Percentiles rank a stretch among this genome's conserved stretches.
Evolutionary conservation across 768 basidiomycete genomes (phyloP).

Genomic region (Boletellus emodensis): DNA sequence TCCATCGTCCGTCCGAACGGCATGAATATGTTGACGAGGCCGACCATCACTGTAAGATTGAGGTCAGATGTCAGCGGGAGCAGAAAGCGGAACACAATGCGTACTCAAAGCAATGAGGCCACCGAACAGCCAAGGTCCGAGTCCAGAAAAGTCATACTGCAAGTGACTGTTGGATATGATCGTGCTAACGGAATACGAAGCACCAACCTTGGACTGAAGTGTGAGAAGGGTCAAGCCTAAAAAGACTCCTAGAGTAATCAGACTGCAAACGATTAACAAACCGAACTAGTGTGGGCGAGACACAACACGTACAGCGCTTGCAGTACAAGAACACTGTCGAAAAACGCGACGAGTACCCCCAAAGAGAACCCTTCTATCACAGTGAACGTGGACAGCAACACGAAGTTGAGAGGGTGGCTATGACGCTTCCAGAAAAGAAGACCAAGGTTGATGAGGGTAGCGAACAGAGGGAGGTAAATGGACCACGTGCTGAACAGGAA

Average conservation of each 20-base stretch:
- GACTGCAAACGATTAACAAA: slow-evolving; percentile 34
- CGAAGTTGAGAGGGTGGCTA: slow-evolving; percentile 81
- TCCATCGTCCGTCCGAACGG: slow-evolving; percentile 83
- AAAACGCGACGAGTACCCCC: slow-evolving; percentile 79
- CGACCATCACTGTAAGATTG: slow-evolving; percentile 59
- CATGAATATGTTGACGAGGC: slow-evolving; percentile 78
- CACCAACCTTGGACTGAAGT: slow-evolving; percentile 79
- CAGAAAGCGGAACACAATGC: slow-evolving; percentile 18
- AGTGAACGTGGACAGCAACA: slow-evolving; percentile 84
- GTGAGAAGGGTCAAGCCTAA: slow-evolving; percentile 92
- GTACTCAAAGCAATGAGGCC: slow-evolving; percentile 74
- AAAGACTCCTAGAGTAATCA: slow-evolving; percentile 92
- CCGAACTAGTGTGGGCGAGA: neutral
- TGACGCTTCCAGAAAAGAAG: slow-evolving; percentile 92
- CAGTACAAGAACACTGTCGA: slow-evolving; percentile 67
- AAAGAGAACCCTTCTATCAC: slow-evolving; percentile 86
- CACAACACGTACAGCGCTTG: slow-evolving; percentile 69
- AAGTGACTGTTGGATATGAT: neutral
- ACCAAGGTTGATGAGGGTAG: slow-evolving; percentile 73
- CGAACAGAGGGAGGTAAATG: slow-evolving; percentile 75
- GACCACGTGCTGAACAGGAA: slow-evolving; percentile 58
- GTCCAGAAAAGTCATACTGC: slow-evolving; percentile 90
- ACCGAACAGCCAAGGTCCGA: slow-evolving; percentile 88
- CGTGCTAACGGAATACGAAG: neutral
- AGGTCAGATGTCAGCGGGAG: slow-evolving; percentile 1